Evolutionary conservation across 345 rosid genomes (phyloP).

Genomic region (Lepidium didymum): DNA sequence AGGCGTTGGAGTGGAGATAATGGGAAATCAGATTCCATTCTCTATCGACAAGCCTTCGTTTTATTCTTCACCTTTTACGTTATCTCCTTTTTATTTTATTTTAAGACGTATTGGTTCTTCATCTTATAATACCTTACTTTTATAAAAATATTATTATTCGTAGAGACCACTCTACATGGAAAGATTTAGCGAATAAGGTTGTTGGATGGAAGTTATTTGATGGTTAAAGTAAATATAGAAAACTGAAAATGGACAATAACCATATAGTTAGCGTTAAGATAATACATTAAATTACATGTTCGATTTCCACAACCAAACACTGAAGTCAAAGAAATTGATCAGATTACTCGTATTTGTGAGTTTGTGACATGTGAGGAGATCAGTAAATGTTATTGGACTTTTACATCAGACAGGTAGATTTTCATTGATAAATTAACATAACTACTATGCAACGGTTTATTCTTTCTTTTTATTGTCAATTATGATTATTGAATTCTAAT

Average conservation of each 20-base stretch:
- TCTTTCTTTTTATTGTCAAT: slow-evolving; percentile 3
- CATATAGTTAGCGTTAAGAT: too few relatives aligned
- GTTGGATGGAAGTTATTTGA: not conserved
- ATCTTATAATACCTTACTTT: not conserved
- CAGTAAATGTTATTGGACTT: slow-evolving; percentile 4
- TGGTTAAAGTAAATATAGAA: too few relatives aligned
- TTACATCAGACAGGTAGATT: not conserved
- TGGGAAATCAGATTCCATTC: slow-evolving; percentile 55
- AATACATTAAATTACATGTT: too few relatives aligned
- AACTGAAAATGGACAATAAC: too few relatives aligned
- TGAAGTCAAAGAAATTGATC: not conserved
- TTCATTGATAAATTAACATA: not conserved
- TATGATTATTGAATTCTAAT: not conserved
- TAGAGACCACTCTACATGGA: not conserved
- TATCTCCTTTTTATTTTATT: not conserved
- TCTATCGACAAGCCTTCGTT: slow-evolving; percentile 36
- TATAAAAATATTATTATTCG: not conserved
- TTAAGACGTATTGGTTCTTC: not conserved
- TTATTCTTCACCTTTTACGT: slow-evolving; percentile 6
- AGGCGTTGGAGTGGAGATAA: slow-evolving; percentile 20
- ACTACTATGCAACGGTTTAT: slow-evolving; percentile 6
- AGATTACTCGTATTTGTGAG: not conserved
- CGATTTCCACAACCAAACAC: too few relatives aligned
- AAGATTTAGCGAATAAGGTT: not conserved
- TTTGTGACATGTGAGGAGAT: not conserved